These are phyloP conservation scores for Auricularia auricula-judae DNA, from an alignment of 768 basidiomycete species.

Conservation along the genomic window DNA sequence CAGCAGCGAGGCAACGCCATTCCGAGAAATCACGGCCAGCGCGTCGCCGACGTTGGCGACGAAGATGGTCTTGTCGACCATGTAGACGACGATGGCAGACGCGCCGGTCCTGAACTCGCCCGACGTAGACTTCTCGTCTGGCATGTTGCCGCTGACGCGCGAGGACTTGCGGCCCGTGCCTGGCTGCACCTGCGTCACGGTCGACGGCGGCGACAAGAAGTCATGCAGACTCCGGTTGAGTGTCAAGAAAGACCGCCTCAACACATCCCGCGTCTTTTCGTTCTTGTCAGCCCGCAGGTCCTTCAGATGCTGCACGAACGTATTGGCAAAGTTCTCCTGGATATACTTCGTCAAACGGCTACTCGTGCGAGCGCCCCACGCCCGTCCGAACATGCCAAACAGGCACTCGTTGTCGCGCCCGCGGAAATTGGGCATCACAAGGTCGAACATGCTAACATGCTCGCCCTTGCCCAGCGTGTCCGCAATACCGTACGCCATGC, in stretches of 20 bases:
- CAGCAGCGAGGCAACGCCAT: constrained; percentile 61
- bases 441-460: constrained; percentile 79
- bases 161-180: constrained; percentile 41
- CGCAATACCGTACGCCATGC: constrained; percentile 93
- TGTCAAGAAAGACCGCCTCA: constrained; percentile 78
- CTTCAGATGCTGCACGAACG: constrained; percentile 50
- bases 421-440: constrained; percentile 81
- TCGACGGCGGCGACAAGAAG: constrained; percentile 20
- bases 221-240: constrained; percentile 79
- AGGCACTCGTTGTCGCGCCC: constrained; percentile 69
- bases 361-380: constrained; percentile 44
- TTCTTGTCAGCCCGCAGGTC: constrained; percentile 27
- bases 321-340: constrained; percentile 63
- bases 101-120: constrained; percentile 61
- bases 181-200: constrained; percentile 11
- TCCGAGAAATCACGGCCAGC: constrained; percentile 73
- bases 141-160: constrained; percentile 20
- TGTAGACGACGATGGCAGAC: constrained; percentile 78
- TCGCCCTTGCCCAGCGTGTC: constrained; percentile 79
- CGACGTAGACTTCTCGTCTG: constrained; percentile 24
- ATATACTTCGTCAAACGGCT: constrained; percentile 74
- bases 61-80: constrained; percentile 67
- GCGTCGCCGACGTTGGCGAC: constrained; percentile 86
- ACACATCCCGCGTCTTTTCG: constrained; percentile 60
- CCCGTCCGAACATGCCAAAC: constrained; percentile 92